Conservation (phyloP, 1,139 yeast species). For the Blastobotrys proliferans region DNA sequence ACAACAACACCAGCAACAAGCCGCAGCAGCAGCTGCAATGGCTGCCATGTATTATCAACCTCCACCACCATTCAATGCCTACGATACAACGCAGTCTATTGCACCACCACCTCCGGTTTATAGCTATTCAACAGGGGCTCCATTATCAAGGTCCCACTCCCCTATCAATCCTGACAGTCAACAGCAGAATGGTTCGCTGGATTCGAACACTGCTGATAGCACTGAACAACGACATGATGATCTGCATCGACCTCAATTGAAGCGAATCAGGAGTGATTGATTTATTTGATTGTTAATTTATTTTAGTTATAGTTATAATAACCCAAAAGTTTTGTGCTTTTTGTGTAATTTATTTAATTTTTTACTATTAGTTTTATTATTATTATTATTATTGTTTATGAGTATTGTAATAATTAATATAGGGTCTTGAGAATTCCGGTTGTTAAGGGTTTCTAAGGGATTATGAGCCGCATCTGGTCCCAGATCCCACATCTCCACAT, state of each 20-base stretch:
- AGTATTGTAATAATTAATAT: neutral
- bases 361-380: neutral
- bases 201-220: slow-evolving; percentile 2
- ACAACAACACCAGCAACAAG: slow-evolving; percentile 1
- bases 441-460: no score
- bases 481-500: no score
- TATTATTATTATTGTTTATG: neutral
- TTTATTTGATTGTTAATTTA: neutral
- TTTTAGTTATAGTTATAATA: neutral
- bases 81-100: no score
- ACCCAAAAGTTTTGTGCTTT: no score
- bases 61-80: slow-evolving; percentile 2
- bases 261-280: slow-evolving; percentile 13
- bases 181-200: slow-evolving; percentile 6
- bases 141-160: slow-evolving; percentile 7
- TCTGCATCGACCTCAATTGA: slow-evolving; percentile 10
- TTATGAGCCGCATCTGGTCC: no score
- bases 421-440: no score
- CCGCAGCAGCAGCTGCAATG: slow-evolving; percentile 2
- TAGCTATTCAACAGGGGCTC: slow-evolving; percentile 2
- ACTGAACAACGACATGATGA: neutral
- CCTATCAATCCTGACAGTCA: slow-evolving; percentile 2
- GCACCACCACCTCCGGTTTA: no score
- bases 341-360: no score
- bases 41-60: neutral